Percentiles rank a stretch among this genome's conserved stretches.
These are phyloP conservation scores for Candida succiphila DNA, from an alignment of 805 yeast genomes.

Conservation along the genomic window DNA sequence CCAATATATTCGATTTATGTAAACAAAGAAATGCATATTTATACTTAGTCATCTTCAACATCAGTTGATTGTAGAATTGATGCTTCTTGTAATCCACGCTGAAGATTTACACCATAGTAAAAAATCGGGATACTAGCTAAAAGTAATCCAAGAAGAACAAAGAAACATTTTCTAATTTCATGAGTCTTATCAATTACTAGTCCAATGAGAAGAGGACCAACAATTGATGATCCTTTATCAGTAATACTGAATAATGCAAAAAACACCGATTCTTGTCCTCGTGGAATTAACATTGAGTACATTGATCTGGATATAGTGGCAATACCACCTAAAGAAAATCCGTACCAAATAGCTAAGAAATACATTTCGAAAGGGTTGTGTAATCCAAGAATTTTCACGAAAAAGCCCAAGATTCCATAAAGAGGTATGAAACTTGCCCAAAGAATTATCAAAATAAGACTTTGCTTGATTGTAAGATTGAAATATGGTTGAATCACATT, in stretches of 20 bases:
- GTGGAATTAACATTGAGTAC: slow-evolving; percentile 60
- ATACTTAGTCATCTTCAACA: slow-evolving; percentile 8
- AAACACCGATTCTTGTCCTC: slow-evolving; percentile 65
- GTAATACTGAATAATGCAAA: slow-evolving; percentile 71
- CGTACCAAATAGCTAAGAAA: slow-evolving; percentile 63
- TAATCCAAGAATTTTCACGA: slow-evolving; percentile 43
- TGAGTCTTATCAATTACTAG: slow-evolving; percentile 64
- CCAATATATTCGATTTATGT: neutral
- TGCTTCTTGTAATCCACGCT: slow-evolving; percentile 42
- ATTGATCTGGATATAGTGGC: slow-evolving; percentile 61
- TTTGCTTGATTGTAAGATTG: slow-evolving; percentile 33
- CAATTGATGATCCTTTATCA: slow-evolving; percentile 68
- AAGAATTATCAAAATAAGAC: slow-evolving; percentile 40
- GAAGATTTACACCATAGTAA: slow-evolving; percentile 36
- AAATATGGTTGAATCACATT: slow-evolving; percentile 26
- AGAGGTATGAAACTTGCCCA: slow-evolving; percentile 62
- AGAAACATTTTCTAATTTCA: slow-evolving; percentile 64
- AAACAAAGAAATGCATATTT: neutral
- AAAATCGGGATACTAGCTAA: slow-evolving; percentile 50
- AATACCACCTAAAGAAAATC: slow-evolving; percentile 64
- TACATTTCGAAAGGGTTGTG: slow-evolving; percentile 61
- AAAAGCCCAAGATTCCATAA: slow-evolving; percentile 63
- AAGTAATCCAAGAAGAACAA: slow-evolving; percentile 45
- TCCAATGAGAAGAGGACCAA: slow-evolving; percentile 71
- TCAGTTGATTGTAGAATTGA: slow-evolving; percentile 12